Base-by-base conservation (phyloP, 495 filamentous ascomycete genomes). In the Daldinia childiae region DNA sequence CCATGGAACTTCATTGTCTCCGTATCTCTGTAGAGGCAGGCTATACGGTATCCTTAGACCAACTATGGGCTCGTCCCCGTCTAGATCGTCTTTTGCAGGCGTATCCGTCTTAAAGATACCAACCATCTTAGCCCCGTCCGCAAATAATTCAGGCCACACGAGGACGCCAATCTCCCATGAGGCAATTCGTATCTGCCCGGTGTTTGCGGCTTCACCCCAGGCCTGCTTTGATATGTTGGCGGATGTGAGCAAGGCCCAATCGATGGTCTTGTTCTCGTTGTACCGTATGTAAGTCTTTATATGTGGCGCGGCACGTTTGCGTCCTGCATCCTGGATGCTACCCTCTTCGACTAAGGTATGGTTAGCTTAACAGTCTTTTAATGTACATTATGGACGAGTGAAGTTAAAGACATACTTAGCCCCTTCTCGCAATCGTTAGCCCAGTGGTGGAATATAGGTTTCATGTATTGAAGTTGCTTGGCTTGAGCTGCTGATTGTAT, bases 211-310 rank as follows among this genome's bases (percentile, higher is more conserved):
- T 15, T 88, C 86, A n/a, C 94, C 94, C 94, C 94, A 97, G 0
- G 94, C 94, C 76, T 97, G 94, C 62, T 89, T 96, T 0, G 92
- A 95, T 4, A 97, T 79, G 72, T 97, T 97, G 14, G 94, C 93
- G 8, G 91, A 93, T 1, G 92, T 94, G 6, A 95, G 74, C 71
- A 97, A 85, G 19, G 92, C 93, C 94, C 94, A 97, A 72, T 95
- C 92, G 39, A 97, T 92, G 67, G 83, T 81, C 1, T 66, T 73
- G 6, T 76, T 52, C 59, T 88, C 80, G 9, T 82, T 74, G 74
- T 90, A 96, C 4, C 92, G 88, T 52, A 95, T 88, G 66, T 95
- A 97, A 0, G 93, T 97, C 77, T 97, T 97, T 70, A 97, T 92
- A 74, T 97, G 94, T 0, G 94, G 94, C 3, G 94, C 93, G 4